Evolutionary conservation across 2,329 filamentous ascomycete genomes (phyloP).

Genomic region (Penicillium sp.): DNA sequence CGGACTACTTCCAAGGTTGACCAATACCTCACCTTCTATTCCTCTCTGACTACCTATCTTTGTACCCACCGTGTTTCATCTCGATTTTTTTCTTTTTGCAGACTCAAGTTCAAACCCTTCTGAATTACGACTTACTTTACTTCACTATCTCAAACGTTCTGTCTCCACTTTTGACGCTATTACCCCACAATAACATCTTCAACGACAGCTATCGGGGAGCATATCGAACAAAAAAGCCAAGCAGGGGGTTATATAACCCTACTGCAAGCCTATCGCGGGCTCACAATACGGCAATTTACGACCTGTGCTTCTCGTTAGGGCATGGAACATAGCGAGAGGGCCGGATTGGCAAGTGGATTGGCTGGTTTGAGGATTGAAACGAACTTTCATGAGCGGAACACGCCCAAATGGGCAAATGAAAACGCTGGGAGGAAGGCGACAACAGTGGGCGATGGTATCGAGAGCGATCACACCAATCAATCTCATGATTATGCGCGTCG

Average conservation of each 20-base stretch:
- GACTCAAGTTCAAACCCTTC: background rate
- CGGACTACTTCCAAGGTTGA: slow-evolving; percentile 3
- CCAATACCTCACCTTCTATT: slow-evolving; percentile 18
- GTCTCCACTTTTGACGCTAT: slow-evolving; percentile 21
- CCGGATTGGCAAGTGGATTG: slow-evolving; percentile 24
- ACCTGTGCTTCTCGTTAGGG: slow-evolving; percentile 28
- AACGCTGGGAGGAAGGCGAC: slow-evolving; percentile 24
- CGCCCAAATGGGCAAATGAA: slow-evolving; percentile 26
- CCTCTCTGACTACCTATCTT: slow-evolving; percentile 2
- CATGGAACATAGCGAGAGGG: slow-evolving; percentile 41
- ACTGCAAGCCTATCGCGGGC: slow-evolving; percentile 17
- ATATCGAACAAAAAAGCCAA: slow-evolving; percentile 6
- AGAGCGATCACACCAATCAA: slow-evolving; percentile 37
- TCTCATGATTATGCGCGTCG: slow-evolving; percentile 34
- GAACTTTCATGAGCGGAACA: slow-evolving; percentile 30
- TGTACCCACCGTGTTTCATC: slow-evolving; percentile 2
- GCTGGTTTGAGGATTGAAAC: slow-evolving; percentile 42
- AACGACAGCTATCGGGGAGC: slow-evolving; percentile 3
- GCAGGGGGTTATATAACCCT: slow-evolving; percentile 24
- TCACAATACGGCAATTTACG: slow-evolving; percentile 13
- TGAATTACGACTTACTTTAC: background rate
- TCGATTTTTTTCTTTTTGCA: background rate
- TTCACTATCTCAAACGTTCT: background rate
- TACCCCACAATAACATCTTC: slow-evolving; percentile 22
- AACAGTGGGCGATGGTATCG: slow-evolving; percentile 35